Percentiles rank a stretch among this genome's conserved stretches.
phyloP scores from a whole-genome alignment of 352 stramenopile species.

The Phytophthora tubulina region DNA sequence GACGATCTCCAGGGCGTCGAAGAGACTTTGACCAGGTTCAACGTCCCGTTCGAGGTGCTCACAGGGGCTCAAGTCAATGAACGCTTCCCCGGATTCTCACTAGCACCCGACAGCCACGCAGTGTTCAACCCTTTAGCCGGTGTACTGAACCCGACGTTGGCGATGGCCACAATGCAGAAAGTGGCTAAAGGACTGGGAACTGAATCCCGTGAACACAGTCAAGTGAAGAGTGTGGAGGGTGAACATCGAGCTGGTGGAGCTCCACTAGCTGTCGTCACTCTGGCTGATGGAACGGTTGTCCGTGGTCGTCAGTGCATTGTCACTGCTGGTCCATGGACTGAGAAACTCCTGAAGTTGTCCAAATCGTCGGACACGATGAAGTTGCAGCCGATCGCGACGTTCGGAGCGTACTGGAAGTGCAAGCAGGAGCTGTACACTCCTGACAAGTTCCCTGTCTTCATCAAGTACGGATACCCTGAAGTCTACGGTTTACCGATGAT shows the following conservation, averaged over 20 bases:
- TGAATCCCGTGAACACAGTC: constrained; percentile 51
- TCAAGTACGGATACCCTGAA: constrained; percentile 64
- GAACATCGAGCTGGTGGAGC: constrained; percentile 29
- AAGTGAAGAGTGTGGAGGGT: constrained; percentile 35
- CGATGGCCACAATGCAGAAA: constrained; percentile 62
- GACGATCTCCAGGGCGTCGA: constrained; percentile 44
- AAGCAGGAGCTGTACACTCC: constrained; percentile 53
- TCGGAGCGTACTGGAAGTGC: constrained; percentile 73
- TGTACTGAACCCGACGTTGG: constrained; percentile 64
- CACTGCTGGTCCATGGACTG: constrained; percentile 66
- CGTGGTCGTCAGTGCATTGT: constrained; percentile 58
- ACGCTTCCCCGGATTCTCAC: constrained; percentile 62
- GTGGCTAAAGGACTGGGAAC: constrained; percentile 48
- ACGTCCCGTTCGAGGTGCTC: constrained; percentile 58
- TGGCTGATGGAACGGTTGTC: constrained; percentile 42
- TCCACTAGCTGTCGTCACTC: constrained; percentile 38
- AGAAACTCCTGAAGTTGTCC: constrained; percentile 46
- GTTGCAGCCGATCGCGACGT: constrained; percentile 69
- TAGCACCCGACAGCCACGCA: constrained; percentile 48
- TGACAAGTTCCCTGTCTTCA: constrained; percentile 70
- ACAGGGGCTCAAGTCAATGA: constrained; percentile 52
- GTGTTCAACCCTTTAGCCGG: constrained; percentile 60
- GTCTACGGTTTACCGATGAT: constrained; percentile 69
- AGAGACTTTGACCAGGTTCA: constrained; percentile 39
- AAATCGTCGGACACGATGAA: constrained; percentile 38